A percentile compares a stretch with the other conserved stretches of the same genome.
Conservation (phyloP, 768 basidiomycete species). For the Collybia mongolica region DNA sequence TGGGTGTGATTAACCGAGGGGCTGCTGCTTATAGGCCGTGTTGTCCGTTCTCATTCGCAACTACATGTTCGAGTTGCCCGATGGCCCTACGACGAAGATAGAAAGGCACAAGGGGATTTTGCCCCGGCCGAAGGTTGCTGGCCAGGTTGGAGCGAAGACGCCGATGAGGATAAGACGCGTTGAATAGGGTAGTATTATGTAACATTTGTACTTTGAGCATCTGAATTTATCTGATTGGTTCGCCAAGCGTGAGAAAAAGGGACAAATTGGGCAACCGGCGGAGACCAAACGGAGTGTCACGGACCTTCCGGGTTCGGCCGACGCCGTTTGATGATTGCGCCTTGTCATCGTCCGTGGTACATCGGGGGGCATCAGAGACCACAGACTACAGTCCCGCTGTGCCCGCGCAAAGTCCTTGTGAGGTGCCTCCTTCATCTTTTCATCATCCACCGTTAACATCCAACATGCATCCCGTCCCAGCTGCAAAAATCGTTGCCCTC, state of each 20-base stretch:
- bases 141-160: conserved; percentile 28
- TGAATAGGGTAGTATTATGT: conserved; percentile 7
- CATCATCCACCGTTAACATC: background rate
- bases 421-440: background rate
- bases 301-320: conserved; percentile 11
- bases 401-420: conserved; percentile 2
- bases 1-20: background rate
- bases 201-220: too few relatives aligned
- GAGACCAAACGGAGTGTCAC: background rate
- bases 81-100: conserved; percentile 38
- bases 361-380: conserved; percentile 27
- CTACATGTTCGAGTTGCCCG: conserved; percentile 37
- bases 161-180: conserved; percentile 33
- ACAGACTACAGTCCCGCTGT: conserved; percentile 10
- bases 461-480: background rate
- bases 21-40: conserved; percentile 27
- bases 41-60: conserved; percentile 43
- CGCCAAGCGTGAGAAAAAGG: too few relatives aligned
- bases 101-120: conserved; percentile 32
- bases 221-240: too few relatives aligned
- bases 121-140: conserved; percentile 37
- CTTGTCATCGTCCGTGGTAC: conserved; percentile 25
- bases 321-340: background rate
- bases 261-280: too few relatives aligned
- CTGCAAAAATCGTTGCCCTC: background rate